Evolutionary conservation across 106 monocot genomes (phyloP).

Genomic region (Vanilla planifolia): DNA sequence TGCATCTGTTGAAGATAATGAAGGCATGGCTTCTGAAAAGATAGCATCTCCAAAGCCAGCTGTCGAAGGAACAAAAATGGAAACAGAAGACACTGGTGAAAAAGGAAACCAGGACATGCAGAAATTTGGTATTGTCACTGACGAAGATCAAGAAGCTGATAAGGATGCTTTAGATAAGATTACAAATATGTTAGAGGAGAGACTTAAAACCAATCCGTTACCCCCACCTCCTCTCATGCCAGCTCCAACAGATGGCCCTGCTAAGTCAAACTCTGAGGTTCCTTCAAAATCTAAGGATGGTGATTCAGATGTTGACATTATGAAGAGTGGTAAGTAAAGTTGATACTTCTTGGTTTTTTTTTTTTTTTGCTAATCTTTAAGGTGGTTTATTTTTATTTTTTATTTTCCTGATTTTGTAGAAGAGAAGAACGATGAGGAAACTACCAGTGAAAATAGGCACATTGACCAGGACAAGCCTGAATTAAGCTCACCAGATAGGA

Average conservation of each 20-base stretch:
- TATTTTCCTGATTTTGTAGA: constrained; percentile 39
- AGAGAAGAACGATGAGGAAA: constrained; percentile 75
- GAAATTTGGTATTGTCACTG: constrained; percentile 84
- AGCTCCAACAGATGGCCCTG: constrained; percentile 22
- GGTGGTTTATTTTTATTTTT: too few relatives aligned
- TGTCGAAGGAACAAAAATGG: constrained; percentile 30
- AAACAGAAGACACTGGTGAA: constrained; percentile 35
- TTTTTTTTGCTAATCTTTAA: too few relatives aligned
- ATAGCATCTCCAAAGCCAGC: constrained; percentile 30
- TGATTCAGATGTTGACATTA: constrained; percentile 49
- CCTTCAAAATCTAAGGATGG: constrained; percentile 60
- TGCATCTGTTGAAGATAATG: constrained; percentile 23
- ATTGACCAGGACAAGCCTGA: constrained; percentile 60
- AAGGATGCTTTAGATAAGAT: constrained; percentile 72
- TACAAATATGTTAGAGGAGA: constrained; percentile 69
- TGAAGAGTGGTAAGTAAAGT: constrained; percentile 45
- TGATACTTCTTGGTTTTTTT: not conserved
- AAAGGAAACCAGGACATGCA: constrained; percentile 57
- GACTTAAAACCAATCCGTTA: constrained; percentile 64
- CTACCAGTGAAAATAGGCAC: constrained; percentile 42
- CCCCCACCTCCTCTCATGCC: constrained; percentile 64
- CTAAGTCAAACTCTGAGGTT: constrained; percentile 50
- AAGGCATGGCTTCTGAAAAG: constrained; percentile 29
- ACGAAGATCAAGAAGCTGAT: constrained; percentile 76
- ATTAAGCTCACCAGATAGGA: constrained; percentile 53